Conservation (phyloP, 352 stramenopile species). For the Phytopythium oedochilum region DNA sequence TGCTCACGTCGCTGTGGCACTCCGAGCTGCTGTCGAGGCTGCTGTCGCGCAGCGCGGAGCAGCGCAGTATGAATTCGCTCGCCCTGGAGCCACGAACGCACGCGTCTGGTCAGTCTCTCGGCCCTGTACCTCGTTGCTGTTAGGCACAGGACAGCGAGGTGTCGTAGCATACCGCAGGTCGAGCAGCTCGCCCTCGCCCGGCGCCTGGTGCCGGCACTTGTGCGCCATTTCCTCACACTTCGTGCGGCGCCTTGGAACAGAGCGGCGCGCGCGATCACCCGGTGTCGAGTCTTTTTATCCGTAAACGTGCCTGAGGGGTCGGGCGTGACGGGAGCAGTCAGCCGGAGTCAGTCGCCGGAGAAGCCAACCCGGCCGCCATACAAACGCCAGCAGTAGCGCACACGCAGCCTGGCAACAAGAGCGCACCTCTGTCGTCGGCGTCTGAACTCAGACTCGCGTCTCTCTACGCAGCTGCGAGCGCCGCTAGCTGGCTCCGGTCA, state of each 20-base stretch:
- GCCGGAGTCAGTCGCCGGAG: background rate
- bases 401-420: background rate
- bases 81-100: background rate
- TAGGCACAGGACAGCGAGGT: too few relatives aligned
- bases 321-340: background rate
- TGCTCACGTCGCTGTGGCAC: background rate
- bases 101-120: background rate
- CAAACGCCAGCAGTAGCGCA: background rate
- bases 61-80: constrained; percentile 1
- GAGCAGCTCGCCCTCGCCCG: background rate
- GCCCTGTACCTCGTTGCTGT: too few relatives aligned
- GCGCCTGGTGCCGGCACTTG: background rate
- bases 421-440: background rate
- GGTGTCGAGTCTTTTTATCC: background rate
- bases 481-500: too few relatives aligned
- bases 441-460: background rate
- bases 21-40: background rate
- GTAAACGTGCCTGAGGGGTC: background rate
- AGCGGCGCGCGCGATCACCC: background rate
- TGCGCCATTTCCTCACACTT: background rate
- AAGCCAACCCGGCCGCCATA: background rate
- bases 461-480: too few relatives aligned
- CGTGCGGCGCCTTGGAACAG: background rate
- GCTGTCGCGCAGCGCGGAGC: background rate
- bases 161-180: background rate